A percentile compares a stretch with the other conserved stretches of the same genome.
Conservation (phyloP, 2,329 filamentous ascomycete genomes). For the Fusarium transvaalense region DNA sequence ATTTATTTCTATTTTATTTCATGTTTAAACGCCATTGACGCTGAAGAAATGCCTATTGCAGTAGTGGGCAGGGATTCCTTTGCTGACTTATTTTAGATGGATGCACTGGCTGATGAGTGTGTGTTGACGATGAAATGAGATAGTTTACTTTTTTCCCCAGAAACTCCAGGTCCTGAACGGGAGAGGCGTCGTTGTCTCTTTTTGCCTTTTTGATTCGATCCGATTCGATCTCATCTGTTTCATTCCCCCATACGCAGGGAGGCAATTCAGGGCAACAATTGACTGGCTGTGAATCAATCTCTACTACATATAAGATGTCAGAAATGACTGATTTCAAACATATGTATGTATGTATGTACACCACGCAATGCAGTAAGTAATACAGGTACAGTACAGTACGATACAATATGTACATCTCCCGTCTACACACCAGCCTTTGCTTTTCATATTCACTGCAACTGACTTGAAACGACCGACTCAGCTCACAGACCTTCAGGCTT, state of each 20-base stretch:
- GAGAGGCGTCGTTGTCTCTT: constrained; percentile 47
- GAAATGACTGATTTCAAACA: constrained; percentile 31
- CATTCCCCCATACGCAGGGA: constrained; percentile 22
- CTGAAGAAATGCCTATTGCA: constrained; percentile 12
- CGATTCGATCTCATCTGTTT: neutral
- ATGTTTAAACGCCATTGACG: constrained; percentile 44
- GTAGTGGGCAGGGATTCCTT: constrained; percentile 14
- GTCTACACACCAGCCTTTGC: constrained; percentile 7
- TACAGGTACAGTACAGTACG: neutral
- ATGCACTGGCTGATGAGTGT: neutral
- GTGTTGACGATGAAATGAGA: constrained; percentile 1
- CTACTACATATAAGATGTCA: constrained; percentile 10
- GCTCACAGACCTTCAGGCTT: constrained; percentile 2
- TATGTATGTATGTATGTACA: too few species aligned
- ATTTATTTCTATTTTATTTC: constrained; percentile 14
- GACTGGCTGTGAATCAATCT: constrained; percentile 11
- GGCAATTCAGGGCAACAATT: constrained; percentile 4
- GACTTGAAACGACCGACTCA: constrained; percentile 22
- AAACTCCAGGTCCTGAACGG: constrained; percentile 35
- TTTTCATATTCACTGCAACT: constrained; percentile 6
- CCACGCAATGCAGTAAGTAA: neutral
- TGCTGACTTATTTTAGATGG: too few species aligned
- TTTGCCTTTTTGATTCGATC: constrained; percentile 6
- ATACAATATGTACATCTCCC: constrained; percentile 1
- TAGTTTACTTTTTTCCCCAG: constrained; percentile 32